Conservation (phyloP, 208 protist species). For the Crithidia mellificae region DNA sequence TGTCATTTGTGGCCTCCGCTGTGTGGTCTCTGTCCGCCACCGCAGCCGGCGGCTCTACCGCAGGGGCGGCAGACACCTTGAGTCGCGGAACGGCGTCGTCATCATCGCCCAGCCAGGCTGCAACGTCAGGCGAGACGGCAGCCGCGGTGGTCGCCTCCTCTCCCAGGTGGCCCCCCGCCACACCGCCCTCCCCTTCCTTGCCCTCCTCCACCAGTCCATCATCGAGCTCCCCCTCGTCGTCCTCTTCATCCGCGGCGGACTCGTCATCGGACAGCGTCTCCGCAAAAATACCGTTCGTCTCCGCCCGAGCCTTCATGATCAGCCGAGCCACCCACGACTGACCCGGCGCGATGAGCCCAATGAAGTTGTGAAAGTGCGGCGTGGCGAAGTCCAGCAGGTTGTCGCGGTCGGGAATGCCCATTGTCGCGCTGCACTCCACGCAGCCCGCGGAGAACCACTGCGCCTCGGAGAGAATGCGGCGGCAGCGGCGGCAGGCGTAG, state of each 20-base stretch:
- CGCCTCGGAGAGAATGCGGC: conserved; percentile 67
- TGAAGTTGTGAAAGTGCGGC: conserved; percentile 81
- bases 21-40: no score
- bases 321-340: conserved; percentile 86
- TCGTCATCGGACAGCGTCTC: conserved; percentile 65
- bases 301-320: conserved; percentile 50
- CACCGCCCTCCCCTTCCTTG: not conserved
- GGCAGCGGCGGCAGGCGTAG: conserved; percentile 79
- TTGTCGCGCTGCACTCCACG: conserved; percentile 61
- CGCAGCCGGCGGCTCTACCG: not conserved
- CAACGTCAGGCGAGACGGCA: no score
- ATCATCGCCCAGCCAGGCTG: no score
- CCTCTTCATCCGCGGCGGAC: conserved; percentile 29
- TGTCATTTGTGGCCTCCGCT: no score
- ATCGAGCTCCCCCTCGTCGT: conserved; percentile 18
- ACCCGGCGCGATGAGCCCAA: conserved; percentile 81
- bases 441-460: conserved; percentile 83
- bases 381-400: conserved; percentile 75
- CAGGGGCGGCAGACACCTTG: not conserved
- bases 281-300: conserved; percentile 76
- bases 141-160: not conserved
- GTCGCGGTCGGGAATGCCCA: conserved; percentile 52
- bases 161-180: no score
- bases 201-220: not conserved
- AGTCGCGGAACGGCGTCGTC: no score